phyloP scores from a whole-genome alignment of 805 yeast species.

The Candida sphagnicola region DNA sequence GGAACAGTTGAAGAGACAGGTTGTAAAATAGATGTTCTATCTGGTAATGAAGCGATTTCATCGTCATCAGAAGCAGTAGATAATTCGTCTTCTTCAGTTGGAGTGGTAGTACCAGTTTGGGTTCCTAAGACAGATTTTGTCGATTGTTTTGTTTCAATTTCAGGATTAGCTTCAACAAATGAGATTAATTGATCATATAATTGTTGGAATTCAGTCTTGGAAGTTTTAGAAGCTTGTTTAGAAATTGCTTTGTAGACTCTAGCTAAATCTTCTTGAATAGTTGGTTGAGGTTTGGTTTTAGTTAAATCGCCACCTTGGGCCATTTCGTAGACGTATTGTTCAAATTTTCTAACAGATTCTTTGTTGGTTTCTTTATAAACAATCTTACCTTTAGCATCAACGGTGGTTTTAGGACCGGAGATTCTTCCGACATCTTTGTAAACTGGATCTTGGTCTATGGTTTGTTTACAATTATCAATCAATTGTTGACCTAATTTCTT shows the following conservation, averaged over 20 bases:
- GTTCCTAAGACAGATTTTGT: constrained; percentile 48
- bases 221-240: constrained; percentile 56
- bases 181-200: constrained; percentile 67
- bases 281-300: constrained; percentile 55
- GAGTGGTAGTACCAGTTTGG: constrained; percentile 41
- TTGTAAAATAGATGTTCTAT: constrained; percentile 60
- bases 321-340: constrained; percentile 94
- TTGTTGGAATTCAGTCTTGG: constrained; percentile 67
- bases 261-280: constrained; percentile 81
- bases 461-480: constrained; percentile 93
- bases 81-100: constrained; percentile 34
- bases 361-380: constrained; percentile 81
- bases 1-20: constrained; percentile 74
- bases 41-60: constrained; percentile 83
- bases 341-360: constrained; percentile 88
- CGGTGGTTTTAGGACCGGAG: constrained; percentile 89
- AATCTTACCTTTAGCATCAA: constrained; percentile 85
- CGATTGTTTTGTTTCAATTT: constrained; percentile 64
- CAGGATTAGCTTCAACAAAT: constrained; percentile 65
- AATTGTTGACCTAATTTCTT: constrained; percentile 87
- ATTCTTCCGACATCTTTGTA: constrained; percentile 94
- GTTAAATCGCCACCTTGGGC: constrained; percentile 91
- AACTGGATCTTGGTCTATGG: constrained; percentile 74
- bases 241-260: constrained; percentile 78
- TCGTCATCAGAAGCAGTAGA: constrained; percentile 59